Base-by-base conservation (phyloP, 257 asterid genomes). In the Cynanchum wilfordii region DNA sequence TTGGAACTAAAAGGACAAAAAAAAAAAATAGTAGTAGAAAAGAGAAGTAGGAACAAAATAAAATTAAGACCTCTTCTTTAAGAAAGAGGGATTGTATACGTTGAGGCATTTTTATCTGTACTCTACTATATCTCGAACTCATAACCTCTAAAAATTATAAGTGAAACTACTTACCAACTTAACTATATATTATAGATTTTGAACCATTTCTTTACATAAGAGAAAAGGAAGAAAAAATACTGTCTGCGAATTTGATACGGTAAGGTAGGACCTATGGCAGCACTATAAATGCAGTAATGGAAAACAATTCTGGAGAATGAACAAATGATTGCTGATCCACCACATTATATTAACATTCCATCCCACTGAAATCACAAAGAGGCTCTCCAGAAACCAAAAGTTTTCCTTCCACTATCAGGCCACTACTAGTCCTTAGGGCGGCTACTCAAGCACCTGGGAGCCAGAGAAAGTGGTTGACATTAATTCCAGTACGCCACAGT, bases 311-410 rank as follows among this genome's bases (percentile, higher is more conserved):
- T 27, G 42, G 19, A 10, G 25, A n/a, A 60, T 52, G 68, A 68
- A 54, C 76, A 66, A 27, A 57, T 75, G 45, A 79, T 76, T 56
- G 73, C 13, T 45, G 42, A 68, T 66, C 71, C 27, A 50, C 55
- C 55, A 50, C 55, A 50, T 16, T 16, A 50, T 5, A 50, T 50
- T 50, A 51, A 3, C 4, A 6, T 55, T 42, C 73, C 78, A 69
- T 70, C 66, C 56, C 45, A 71, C 65, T 68, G 75, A 60, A 60
- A 4, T 13, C 55, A 2, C 55, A 50, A 60, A 60, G 44, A 29
- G 42, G 44, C 22, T 60, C 24, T 60, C 22, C 16, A 60, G 17
- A 60, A 50, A 50, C 4, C 7, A 52, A 62, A 30, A 60, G 67
- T 33, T 64, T 24, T 55, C 45, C 54, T 25, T 38, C 77, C 51